phyloP scores from a whole-genome alignment of 2,329 filamentous ascomycete genomes.

The Phaeosphaeria sp. region DNA sequence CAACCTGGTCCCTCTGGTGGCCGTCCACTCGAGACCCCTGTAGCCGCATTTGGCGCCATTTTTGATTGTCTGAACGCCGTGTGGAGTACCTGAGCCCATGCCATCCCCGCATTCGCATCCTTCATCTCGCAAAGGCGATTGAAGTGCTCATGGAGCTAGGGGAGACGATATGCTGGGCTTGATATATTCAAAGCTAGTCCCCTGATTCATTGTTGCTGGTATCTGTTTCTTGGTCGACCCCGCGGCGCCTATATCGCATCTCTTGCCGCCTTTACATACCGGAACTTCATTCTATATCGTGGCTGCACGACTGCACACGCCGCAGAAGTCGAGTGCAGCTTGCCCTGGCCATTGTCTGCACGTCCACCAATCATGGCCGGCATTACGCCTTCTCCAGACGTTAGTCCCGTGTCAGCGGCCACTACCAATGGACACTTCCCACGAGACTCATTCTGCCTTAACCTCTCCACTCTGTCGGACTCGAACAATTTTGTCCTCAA shows the following conservation, averaged over 20 bases:
- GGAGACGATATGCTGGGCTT: constrained; percentile 24
- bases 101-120: constrained; percentile 43
- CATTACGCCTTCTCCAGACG: constrained; percentile 50
- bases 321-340: constrained; percentile 38
- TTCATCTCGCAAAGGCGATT: constrained; percentile 38
- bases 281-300: constrained; percentile 25
- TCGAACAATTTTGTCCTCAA: constrained; percentile 46
- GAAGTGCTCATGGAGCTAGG: constrained; percentile 22
- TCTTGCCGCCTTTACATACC: constrained; percentile 12
- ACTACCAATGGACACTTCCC: constrained; percentile 48
- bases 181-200: constrained; percentile 31
- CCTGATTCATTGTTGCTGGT: constrained; percentile 10
- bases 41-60: constrained; percentile 29
- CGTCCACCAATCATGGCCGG: constrained; percentile 50
- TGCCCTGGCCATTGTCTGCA: constrained; percentile 30
- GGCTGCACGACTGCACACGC: constrained; percentile 34
- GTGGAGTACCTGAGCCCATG: constrained; percentile 39
- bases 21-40: constrained; percentile 31
- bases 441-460: constrained; percentile 49
- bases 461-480: constrained; percentile 47
- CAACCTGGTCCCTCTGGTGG: constrained; percentile 24
- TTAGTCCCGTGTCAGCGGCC: constrained; percentile 52
- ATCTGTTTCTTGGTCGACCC: not conserved
- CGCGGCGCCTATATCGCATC: constrained; percentile 5
- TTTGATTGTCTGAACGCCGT: constrained; percentile 36